A percentile compares a stretch with the other conserved stretches of the same genome.
phyloP scores from a whole-genome alignment of 306 rosid species.

The Lathyrus tuberosus region DNA sequence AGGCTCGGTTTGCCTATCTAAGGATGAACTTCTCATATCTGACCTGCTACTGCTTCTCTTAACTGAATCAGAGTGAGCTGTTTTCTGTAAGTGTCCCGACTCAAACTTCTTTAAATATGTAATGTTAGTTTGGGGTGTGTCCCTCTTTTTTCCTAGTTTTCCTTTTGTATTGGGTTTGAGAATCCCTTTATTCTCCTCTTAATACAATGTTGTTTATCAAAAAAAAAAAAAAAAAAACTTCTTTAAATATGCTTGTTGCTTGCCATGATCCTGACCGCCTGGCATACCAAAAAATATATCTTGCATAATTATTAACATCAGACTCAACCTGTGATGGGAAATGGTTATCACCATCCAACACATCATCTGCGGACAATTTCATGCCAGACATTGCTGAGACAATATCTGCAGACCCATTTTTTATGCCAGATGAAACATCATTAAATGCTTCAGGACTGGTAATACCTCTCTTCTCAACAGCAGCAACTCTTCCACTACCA shows the following conservation, averaged over 20 bases:
- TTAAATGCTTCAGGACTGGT: constrained; percentile 61
- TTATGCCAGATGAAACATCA: constrained; percentile 64
- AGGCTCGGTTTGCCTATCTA: constrained; percentile 61
- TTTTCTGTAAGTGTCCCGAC: constrained; percentile 56
- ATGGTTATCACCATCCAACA: constrained; percentile 60
- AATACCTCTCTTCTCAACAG: constrained; percentile 69
- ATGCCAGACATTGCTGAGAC: constrained; percentile 75
- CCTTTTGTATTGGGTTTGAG: no score
- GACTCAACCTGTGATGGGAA: constrained; percentile 67
- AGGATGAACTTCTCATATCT: constrained; percentile 48
- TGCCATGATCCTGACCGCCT: constrained; percentile 74
- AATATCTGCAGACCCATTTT: constrained; percentile 65
- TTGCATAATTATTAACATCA: constrained; percentile 65
- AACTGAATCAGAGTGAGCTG: constrained; percentile 49
- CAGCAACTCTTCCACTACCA: constrained; percentile 76
- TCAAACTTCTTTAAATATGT: no score
- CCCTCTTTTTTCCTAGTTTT: no score
- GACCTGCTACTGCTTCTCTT: constrained; percentile 57
- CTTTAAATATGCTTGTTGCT: constrained; percentile 67
- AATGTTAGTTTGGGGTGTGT: no score
- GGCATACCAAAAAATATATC: constrained; percentile 75
- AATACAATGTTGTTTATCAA: no score
- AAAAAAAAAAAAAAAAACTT: no score
- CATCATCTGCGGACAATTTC: constrained; percentile 70
- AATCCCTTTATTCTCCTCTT: no score